A percentile compares a stretch with the other conserved stretches of the same genome.
Evolutionary conservation across 108 stramenopile genomes (phyloP).

Genomic region (Thalassiosira profunda): DNA sequence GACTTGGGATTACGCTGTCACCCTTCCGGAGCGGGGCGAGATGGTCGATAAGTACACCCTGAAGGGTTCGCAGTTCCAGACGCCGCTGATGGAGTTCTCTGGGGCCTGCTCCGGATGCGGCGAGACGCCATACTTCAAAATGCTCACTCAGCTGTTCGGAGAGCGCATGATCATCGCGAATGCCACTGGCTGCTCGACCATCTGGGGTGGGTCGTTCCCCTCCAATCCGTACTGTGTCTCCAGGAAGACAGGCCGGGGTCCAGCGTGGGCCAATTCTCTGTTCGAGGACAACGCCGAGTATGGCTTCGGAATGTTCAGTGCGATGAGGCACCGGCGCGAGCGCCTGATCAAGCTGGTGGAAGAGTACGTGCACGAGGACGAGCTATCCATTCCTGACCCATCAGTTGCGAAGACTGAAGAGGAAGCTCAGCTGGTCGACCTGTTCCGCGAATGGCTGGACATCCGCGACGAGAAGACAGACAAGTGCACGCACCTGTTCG

Average conservation of each 20-base stretch:
- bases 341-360: conserved; percentile 46
- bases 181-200: conserved; percentile 64
- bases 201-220: conserved; percentile 74
- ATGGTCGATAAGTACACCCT: conserved; percentile 56
- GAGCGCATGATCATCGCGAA: conserved; percentile 75
- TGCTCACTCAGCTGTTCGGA: conserved; percentile 69
- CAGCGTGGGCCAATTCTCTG: conserved; percentile 70
- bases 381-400: too few species aligned
- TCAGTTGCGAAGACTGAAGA: too few species aligned
- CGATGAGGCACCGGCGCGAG: conserved; percentile 62
- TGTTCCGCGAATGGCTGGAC: conserved; percentile 65
- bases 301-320: conserved; percentile 69
- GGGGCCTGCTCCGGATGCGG: conserved; percentile 71
- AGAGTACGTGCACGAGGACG: conserved; percentile 47
- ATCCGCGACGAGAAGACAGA: conserved; percentile 60
- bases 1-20: conserved; percentile 63
- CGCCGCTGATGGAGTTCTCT: conserved; percentile 69
- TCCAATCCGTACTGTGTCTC: conserved; percentile 71
- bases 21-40: conserved; percentile 63
- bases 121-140: conserved; percentile 73
- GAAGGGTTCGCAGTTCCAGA: conserved; percentile 70
- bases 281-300: conserved; percentile 73
- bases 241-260: conserved; percentile 60
- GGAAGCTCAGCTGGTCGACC: conserved; percentile 37
- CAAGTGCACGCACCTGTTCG: conserved; percentile 55